Evolutionary conservation across 2,329 filamentous ascomycete species (phyloP), one percentile per base, ranked within the genome.

Genomic region (Blumeria hordei): DNA sequence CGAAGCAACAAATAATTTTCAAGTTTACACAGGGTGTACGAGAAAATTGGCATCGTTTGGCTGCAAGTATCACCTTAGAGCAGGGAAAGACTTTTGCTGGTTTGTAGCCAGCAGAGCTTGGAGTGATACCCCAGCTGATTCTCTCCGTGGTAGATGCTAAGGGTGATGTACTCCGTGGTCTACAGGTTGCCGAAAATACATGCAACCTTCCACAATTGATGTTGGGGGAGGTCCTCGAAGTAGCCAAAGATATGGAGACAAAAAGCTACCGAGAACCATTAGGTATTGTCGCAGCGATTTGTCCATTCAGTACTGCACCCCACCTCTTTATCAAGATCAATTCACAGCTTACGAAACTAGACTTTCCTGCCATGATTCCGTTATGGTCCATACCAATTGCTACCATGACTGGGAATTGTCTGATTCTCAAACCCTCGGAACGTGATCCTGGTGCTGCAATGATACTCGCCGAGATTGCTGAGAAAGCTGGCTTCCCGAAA

Each of bases 311-410:
- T 86, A 67, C 68, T 80, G 68, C 7, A 3, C 28, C 43, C 4
- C 21, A 8, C 3, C 36, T 3, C 32, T 12, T 18, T 6, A 43
- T 1, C 9, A 21, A 10, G 11, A 11, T 49, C 12, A 39, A 28
- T 32, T 39, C 18, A 28, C 10, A 45, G 54, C 60, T 61, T 58
- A 60, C 51, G 12, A 11, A 34, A 16, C 8, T 43, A 85, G 81
- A 92, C 73, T 92, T 92, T 70, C 85, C 85, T 45, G 85, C 85
- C 62, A 93, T 93, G 85, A 92, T 93, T 67, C 86, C 85, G 3
- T 74, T 93, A n/a, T 93, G 85, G 85, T 87, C 78, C 58, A 88
- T 93, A 58, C 86, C 85, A 41, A 84, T 92, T 62, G 85, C 85
- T 50, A 85, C 85, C 45, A 77, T 88, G 33, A 87, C 83, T 16